Percentiles rank a stretch among this genome's conserved stretches.
These are phyloP conservation scores for Trichoderma afroharzianum DNA, from an alignment of 2,329 filamentous ascomycete species.

Conservation along the genomic window DNA sequence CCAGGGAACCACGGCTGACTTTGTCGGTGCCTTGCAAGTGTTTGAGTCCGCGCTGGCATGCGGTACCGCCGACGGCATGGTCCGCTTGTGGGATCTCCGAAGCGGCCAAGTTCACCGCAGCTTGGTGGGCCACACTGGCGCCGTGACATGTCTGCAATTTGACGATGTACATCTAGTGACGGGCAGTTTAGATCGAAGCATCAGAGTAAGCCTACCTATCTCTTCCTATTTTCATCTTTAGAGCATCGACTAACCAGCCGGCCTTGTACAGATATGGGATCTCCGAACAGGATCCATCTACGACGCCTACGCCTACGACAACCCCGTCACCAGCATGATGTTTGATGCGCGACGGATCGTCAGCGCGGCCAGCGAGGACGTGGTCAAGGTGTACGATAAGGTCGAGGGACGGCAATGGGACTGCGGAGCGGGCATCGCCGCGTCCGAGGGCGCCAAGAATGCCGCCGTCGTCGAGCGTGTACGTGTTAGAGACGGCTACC, in stretches of 20 bases:
- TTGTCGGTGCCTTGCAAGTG: slow-evolving; percentile 90
- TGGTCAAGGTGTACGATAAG: slow-evolving; percentile 98
- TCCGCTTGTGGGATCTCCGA: slow-evolving; percentile 91
- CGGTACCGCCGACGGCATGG: slow-evolving; percentile 96
- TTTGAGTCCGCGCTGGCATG: slow-evolving; percentile 95
- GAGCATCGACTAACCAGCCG: neutral
- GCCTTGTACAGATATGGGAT: slow-evolving; percentile 83
- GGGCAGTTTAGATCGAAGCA: slow-evolving; percentile 85
- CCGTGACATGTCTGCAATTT: slow-evolving; percentile 92
- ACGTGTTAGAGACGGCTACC: slow-evolving; percentile 87
- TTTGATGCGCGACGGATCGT: slow-evolving; percentile 90
- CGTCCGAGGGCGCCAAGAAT: slow-evolving; percentile 61
- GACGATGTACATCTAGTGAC: slow-evolving; percentile 95
- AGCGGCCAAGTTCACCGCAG: slow-evolving; percentile 97
- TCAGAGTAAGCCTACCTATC: slow-evolving; percentile 67
- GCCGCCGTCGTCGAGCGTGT: slow-evolving; percentile 77
- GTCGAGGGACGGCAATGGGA: slow-evolving; percentile 95
- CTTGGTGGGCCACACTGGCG: slow-evolving; percentile 90
- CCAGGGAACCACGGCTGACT: slow-evolving; percentile 68
- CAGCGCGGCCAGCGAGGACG: slow-evolving; percentile 82
- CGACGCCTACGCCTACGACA: slow-evolving; percentile 94
- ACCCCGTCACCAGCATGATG: slow-evolving; percentile 92
- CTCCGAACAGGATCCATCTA: slow-evolving; percentile 91
- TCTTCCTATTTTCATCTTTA: neutral
- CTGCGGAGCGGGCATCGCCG: slow-evolving; percentile 77